phyloP scores from a whole-genome alignment of 2,329 filamentous ascomycete genomes.

The Colletotrichum spaethianum region DNA sequence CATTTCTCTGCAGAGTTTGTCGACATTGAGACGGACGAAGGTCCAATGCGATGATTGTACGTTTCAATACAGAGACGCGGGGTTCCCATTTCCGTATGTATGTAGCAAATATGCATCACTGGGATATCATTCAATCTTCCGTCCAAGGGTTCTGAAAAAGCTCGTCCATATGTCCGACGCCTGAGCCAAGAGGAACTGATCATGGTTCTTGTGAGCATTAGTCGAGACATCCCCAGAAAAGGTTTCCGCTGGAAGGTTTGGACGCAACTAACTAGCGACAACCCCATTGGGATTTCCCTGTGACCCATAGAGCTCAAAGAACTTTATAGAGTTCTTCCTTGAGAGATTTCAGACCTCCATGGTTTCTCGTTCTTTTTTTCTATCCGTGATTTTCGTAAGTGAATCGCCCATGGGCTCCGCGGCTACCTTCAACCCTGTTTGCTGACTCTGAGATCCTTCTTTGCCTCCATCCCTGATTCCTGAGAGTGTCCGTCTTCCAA shows the following conservation, averaged over 20 bases:
- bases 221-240: not conserved
- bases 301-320: not conserved
- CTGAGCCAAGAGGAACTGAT: constrained; percentile 46
- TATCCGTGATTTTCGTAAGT: not conserved
- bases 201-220: not conserved
- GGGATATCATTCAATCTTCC: not conserved
- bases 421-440: not conserved
- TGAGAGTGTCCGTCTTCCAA: not conserved
- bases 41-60: too few species aligned
- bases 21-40: too few species aligned
- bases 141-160: not conserved
- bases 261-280: not conserved
- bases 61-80: too few species aligned
- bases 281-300: not conserved
- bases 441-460: not conserved
- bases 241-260: not conserved
- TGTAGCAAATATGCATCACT: too few species aligned
- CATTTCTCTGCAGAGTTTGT: too few species aligned
- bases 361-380: not conserved
- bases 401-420: not conserved
- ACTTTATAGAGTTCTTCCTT: not conserved
- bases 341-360: not conserved
- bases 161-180: constrained; percentile 44
- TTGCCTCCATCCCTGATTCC: not conserved
- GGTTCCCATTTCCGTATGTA: too few species aligned